Evolutionary conservation across 2,329 filamentous ascomycete species (phyloP), one percentile per base, ranked within the genome.

Genomic region (Setomelanomma holmii): DNA sequence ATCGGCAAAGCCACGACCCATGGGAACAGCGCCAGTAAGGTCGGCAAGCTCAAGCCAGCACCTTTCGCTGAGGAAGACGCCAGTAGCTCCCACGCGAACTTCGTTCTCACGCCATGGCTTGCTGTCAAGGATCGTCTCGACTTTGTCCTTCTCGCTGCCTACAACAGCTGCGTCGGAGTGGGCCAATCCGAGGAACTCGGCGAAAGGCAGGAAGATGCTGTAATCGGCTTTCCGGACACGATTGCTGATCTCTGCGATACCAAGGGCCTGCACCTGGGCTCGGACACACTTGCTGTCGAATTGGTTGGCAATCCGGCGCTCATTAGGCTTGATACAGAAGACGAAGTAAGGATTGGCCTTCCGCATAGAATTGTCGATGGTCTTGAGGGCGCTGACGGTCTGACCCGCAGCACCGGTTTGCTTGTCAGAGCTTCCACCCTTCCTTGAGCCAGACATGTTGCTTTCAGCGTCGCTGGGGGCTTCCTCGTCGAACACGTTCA

Each of bases 231-330:
- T 93, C 43, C 93, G 86, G 34, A 99, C 82, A 17, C 95, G 85
- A 71, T 97, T 93, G 71, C 93, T 96, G 74, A 99, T 97, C 72
- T 99, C 95, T 1, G 93, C 93, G 67, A 99, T 96, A 24, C 95
- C 95, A 63, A 98, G 91, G 0, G 92, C 96, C 71, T 98, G 93
- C 1, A 99, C 85, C 72, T 99, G 95, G 10, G 90, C 90, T 4
- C 95, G 88, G 19, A 99, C 95, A 72, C 95, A 99, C 76, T 98
- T 98, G 83, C 92, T 97, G 75, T 99, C 95, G 66, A 98, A 99
- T 69, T 99, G 95, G 64, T 99, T 99, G 56, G 95, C 93, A 61
- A 99, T 99, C 43, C 95, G 87, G 46, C 95, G 86, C 72, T 99
- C 95, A 64, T 99, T 99, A 19, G 95, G 93, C 77, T 99, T 99